Base-by-base conservation (phyloP, 352 stramenopile species). In the Peronospora belbahrii region DNA sequence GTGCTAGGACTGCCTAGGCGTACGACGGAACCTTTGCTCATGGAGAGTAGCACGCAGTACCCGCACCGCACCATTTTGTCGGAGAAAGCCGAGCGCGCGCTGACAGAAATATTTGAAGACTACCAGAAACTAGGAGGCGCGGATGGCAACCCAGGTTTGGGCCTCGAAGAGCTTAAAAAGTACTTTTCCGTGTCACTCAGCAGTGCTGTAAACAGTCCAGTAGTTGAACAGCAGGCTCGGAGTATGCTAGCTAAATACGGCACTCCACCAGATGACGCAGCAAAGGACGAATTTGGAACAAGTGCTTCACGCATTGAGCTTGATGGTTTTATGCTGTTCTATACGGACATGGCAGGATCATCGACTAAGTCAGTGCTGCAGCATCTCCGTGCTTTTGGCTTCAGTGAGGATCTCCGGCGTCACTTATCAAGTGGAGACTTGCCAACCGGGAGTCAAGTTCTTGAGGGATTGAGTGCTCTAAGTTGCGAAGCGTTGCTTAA, bases 261-360 rank as follows among this genome's bases (percentile, higher is more conserved):
- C 9, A 57, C 43, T 14, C 55, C 45, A 18, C 42, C 13, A 8
- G 51, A 48, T 17, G 46, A 53, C 20, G 23, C 19, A 34, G 32
- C 35, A 28, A 53, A 63, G 35, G 47, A 54, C 24, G 72, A 76
- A 18, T 50, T 57, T n/a, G 61, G 45, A 25, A 24, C 27, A 40
- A 47, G 34, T 20, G 43, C 63, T 17, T 65, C 65, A 27, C 62
- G 57, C 9, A 52, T 94, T 14, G 73, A 90, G 28, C 50, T 89
- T 7, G 70, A 85, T 58, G 75, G 74, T 0, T 94, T 92, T 31
- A 56, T 94, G 42, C 65, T 70, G 23, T 89, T 88, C 46, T 94
- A 91, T 54, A 87, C 76, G 11, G 83, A 94, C 52, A 62, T 84
- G 15, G 79, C 74, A 1, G 63, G 59, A n/a, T 74, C 69, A 5